Base-by-base conservation (phyloP, 2,329 filamentous ascomycete genomes). In the Beauveria scarabaeidicola region DNA sequence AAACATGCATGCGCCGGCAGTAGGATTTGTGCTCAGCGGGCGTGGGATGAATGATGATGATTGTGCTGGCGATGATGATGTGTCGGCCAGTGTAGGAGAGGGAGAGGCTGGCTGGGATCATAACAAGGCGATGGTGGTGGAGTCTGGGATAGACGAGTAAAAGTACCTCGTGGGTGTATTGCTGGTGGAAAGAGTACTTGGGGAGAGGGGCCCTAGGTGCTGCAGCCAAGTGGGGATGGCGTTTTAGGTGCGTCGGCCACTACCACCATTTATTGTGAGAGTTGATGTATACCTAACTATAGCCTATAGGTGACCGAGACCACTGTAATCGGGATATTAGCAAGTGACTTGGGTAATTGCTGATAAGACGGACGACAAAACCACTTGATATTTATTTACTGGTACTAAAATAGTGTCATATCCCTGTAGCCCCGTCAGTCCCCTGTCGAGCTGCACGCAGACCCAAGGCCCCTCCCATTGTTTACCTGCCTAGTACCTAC, bases 71-170 rank as follows among this genome's bases (percentile, higher is more conserved):
- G 32, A 40, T 25, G 47, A 44, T 40, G 55, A 23, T 52, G 47
- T 58, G 38, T 5, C 1, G 19, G 25, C 32, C 3, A 58, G 3
- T 17, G 4, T 5, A 17, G 5, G 19, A 8, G 32, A 19, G 6
- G 19, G 3, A 13, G 3, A 9, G 43, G 13, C n/a, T 27, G 5
- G 17, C 23, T 21, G 55, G 47, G 47, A 52, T 46, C 47, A 58
- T 46, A 52, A 58, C 56, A 58, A 48, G 48, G 38, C 40, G 56
- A 58, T 52, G 53, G 21, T 17, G 19, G 56, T 52, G 56, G 56
- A 50, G 48, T 36, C 40, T 40, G 17, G 38, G n/a, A 25, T 3
- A 52, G 25, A n/a, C 38, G 25, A 43, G 9, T 44, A 13, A 44
- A 58, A 15, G 56, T 58, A 58, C 56, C 56, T 46, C 10, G 36